phyloP scores from a whole-genome alignment of 208 protist genomes.

The Acanthamoeba culbertsoni region DNA sequence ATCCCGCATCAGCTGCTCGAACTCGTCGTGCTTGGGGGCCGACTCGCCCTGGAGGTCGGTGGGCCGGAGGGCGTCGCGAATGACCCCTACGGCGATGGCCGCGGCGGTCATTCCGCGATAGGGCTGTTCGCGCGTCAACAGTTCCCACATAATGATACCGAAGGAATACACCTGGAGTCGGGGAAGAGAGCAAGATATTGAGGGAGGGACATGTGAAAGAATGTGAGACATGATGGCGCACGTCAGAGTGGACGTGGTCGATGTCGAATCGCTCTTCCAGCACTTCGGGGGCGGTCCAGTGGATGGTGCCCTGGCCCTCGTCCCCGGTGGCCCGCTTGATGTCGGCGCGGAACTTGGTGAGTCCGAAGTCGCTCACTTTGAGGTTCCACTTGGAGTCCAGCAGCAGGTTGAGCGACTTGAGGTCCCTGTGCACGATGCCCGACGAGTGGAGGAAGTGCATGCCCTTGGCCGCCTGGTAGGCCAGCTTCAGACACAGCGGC shows the following conservation, averaged over 20 bases:
- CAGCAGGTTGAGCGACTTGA: slow-evolving; percentile 46
- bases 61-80: not conserved
- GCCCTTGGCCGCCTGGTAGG: slow-evolving; percentile 21
- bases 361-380: not conserved
- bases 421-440: slow-evolving; percentile 6
- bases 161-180: not conserved
- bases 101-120: not conserved
- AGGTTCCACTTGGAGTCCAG: slow-evolving; percentile 56
- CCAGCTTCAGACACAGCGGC: slow-evolving; percentile 14
- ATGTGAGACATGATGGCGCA: not conserved
- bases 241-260: not conserved
- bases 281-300: slow-evolving; percentile 53
- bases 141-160: slow-evolving; percentile 19
- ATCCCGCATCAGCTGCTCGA: not conserved
- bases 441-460: slow-evolving; percentile 49
- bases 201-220: not conserved
- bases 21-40: not conserved
- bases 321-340: not conserved
- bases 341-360: not conserved
- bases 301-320: not conserved
- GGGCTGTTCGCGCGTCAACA: not conserved
- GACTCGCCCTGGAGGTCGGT: not conserved
- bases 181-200: not conserved
- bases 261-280: not conserved
- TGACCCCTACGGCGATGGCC: slow-evolving; percentile 39